Evolutionary conservation across 305 asterid species (phyloP).

Genomic region (Fraxinus sp.): DNA sequence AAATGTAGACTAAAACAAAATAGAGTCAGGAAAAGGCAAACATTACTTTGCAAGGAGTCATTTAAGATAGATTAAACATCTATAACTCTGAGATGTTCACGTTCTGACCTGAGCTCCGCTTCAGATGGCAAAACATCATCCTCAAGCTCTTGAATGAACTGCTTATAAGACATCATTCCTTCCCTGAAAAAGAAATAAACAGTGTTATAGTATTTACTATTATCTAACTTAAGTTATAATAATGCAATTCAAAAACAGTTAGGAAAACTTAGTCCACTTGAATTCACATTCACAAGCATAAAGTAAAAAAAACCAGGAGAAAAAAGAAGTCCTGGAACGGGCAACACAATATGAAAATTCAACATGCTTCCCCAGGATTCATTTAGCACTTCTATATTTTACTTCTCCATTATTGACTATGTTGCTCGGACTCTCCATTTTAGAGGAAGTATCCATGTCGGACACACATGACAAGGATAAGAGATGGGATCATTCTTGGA

Average conservation of each 20-base stretch:
- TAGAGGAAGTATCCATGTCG: background rate
- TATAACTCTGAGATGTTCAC: constrained; percentile 15
- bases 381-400: background rate
- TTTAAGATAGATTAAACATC: constrained; percentile 21
- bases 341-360: background rate
- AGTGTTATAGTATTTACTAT: constrained; percentile 16
- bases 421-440: background rate
- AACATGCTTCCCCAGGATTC: background rate
- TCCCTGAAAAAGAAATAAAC: constrained; percentile 51
- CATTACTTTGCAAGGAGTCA: background rate
- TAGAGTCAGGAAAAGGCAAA: background rate
- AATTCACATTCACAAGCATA: constrained; percentile 13
- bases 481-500: background rate
- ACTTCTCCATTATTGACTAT: background rate
- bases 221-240: background rate
- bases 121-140: constrained; percentile 95
- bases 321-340: background rate
- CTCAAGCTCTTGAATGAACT: constrained; percentile 98
- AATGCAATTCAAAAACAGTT: background rate
- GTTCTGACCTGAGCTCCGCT: constrained; percentile 89
- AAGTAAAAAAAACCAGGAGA: background rate
- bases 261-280: background rate
- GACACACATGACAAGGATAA: background rate
- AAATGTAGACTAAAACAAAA: background rate
- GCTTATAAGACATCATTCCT: constrained; percentile 99